Evolutionary conservation across 202 grass and related monocot species (phyloP), one percentile per base, ranked within the genome.

Genomic region (Saccharum hybrid): DNA sequence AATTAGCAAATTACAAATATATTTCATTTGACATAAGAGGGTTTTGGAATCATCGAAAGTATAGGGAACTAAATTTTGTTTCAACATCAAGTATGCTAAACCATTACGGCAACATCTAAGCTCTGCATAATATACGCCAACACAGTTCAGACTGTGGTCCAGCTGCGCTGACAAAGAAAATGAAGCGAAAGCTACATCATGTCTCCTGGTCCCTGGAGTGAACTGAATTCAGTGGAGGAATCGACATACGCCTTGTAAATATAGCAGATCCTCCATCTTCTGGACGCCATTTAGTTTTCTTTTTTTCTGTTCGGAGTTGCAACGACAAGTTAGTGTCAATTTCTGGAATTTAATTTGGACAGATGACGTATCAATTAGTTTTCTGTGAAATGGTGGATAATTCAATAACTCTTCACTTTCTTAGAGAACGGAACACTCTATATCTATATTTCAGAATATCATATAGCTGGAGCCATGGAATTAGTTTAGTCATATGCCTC

Each of bases 41-140:
- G 31, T 33, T n/a, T 3, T 8, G n/a, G 4, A 23, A 39, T 56
- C 86, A 74, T 85, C 12, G 71, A 84, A 30, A 85, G 26, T 26
- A 26, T 26, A 59, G 19, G 45, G 82, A 10, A 66, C 10, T 23
- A 18, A 56, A 85, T 7, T 89, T 89, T 85, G 77, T 71, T 56
- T 14, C 51, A 31, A 42, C 46, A 54, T 80, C 51, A 45, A 41
- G 70, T 70, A 39, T 71, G 82, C 16, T 57, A 57, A 85, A 81
- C 21, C 42, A 63, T 18, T 54, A 74, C 73, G 82, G 41, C 14
- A 10, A 84, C 34, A 84, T 62, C 76, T 68, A 84, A 75, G 62
- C 64, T 42, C 45, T 26, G 9, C 26, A 38, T 37, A 45, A 8
- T 15, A 43, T 54, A 31, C 60, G 49, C 31, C 15, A 33, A 22